phyloP scores from a whole-genome alignment of 2,329 filamentous ascomycete species.

The Botrytis deweyae region DNA sequence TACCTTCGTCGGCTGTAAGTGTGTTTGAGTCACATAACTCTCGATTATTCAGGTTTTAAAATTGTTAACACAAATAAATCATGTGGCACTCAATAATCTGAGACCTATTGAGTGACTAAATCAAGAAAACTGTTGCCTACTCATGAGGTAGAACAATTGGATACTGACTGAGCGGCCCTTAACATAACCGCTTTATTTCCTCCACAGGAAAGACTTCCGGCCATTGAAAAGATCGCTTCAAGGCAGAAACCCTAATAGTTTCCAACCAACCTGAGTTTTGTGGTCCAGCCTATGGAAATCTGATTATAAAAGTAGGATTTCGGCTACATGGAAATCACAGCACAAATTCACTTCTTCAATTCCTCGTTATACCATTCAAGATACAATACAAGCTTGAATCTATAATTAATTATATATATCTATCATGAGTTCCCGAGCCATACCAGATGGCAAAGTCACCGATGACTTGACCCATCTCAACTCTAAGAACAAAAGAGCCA shows the following conservation, averaged over 20 bases:
- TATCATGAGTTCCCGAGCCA: not conserved
- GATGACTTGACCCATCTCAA: not conserved
- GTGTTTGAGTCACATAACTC: not conserved
- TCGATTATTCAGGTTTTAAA: not conserved
- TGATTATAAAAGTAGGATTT: not conserved
- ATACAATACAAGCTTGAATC: not conserved
- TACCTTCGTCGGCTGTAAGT: not conserved
- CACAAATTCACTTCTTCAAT: not conserved
- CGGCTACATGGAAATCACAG: not conserved
- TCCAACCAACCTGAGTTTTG: not conserved
- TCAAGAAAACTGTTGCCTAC: not conserved
- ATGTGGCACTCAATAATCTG: not conserved
- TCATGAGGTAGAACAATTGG: not conserved
- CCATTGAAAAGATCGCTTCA: not conserved
- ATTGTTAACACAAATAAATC: not conserved
- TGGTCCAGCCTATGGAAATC: not conserved
- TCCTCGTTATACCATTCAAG: not conserved
- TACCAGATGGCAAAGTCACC: fast-evolving
- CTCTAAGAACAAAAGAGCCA: not conserved
- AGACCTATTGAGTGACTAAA: not conserved
- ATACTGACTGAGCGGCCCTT: not conserved
- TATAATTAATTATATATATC: not conserved
- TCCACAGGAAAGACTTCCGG: not conserved
- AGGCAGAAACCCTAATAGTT: not conserved
- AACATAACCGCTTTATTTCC: not conserved